Base-by-base conservation (phyloP, 352 stramenopile genomes). In the Plasmopara muralis region DNA sequence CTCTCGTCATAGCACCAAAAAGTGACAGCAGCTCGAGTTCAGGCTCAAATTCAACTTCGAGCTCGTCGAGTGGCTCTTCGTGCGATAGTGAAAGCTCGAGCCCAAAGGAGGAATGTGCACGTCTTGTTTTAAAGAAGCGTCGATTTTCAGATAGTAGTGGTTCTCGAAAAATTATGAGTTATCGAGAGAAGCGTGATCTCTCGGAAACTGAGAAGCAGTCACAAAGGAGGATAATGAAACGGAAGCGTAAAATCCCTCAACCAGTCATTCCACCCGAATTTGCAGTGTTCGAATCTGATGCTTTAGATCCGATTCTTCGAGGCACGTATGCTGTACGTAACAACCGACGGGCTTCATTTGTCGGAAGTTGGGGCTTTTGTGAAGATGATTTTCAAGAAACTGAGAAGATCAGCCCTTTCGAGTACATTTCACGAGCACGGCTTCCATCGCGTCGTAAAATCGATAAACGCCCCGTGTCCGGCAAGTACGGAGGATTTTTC, bases 401-500 rank as follows among this genome's bases (percentile, higher is more conserved):
- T 1, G 51, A 66, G 3, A 62, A 38, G 6, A 53, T 77, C 25
- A 86, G 74, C 46, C 77, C 82, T 44, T 89, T 89, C 28, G 74
- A 87, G 52, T 89, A 89, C 57, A 71, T 65, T 16, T 83, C 68
- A 3, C 62, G 68, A 5, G 39, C 62, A 4, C 59, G 77, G 30
- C 47, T 66, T 7, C 58, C 64, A 15, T 60, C 57, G 5, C 71
- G 68, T 3, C 55, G 57, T 33, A 59, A 69, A 20, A 53, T 53
- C n/a, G 71, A 84, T 35, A 70, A 57, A n/a, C 71, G 63, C 13
- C 78, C 78, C n/a, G 67, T 79, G 29, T 86, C 72, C 1, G 78
- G 78, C 15, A 81, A 77, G 37, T 89, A 89, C 37, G 70, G 41
- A 18, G 78, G 78, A 0, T 87, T 74, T 40, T 89, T 89, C 43